A percentile compares a stretch with the other conserved stretches of the same genome.
Evolutionary conservation across 495 filamentous ascomycete genomes (phyloP).

Genomic region (Lasiosphaeriaceae sp.): DNA sequence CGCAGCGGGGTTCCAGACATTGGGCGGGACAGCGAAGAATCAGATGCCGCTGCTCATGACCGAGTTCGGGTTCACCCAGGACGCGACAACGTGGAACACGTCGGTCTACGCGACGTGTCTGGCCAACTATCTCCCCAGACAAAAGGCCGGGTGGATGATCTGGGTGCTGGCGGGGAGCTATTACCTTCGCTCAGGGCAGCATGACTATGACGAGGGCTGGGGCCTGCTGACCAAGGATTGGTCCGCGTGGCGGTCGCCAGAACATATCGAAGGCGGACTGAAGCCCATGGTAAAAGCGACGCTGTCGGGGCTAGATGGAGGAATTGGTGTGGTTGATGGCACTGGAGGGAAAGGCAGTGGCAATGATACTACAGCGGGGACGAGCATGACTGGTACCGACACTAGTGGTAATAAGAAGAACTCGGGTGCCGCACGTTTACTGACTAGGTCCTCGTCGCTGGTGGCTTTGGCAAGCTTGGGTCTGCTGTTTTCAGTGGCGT

Average conservation of each 20-base stretch:
- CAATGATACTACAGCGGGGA: too few relatives aligned
- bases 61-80: slow-evolving; percentile 53
- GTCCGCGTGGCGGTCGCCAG: slow-evolving; percentile 43
- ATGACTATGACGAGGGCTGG: slow-evolving; percentile 57
- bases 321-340: too few relatives aligned
- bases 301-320: too few relatives aligned
- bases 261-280: slow-evolving; percentile 40
- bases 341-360: neutral
- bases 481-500: too few relatives aligned
- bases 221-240: slow-evolving; percentile 47
- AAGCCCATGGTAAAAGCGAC: slow-evolving; percentile 41
- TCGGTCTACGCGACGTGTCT: slow-evolving; percentile 51
- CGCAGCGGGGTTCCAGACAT: slow-evolving; percentile 48
- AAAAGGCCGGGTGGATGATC: slow-evolving; percentile 56
- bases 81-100: slow-evolving; percentile 40
- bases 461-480: too few relatives aligned
- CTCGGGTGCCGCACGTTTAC: too few relatives aligned
- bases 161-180: slow-evolving; percentile 63
- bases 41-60: slow-evolving; percentile 52
- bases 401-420: too few relatives aligned
- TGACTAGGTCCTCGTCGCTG: too few relatives aligned
- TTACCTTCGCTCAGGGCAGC: slow-evolving; percentile 49
- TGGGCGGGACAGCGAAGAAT: slow-evolving; percentile 35
- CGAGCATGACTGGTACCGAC: too few relatives aligned
- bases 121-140: slow-evolving; percentile 44